These are phyloP conservation scores for Scalesia atractyloides DNA, from an alignment of 129 eudicot species.

Conservation along the genomic window DNA sequence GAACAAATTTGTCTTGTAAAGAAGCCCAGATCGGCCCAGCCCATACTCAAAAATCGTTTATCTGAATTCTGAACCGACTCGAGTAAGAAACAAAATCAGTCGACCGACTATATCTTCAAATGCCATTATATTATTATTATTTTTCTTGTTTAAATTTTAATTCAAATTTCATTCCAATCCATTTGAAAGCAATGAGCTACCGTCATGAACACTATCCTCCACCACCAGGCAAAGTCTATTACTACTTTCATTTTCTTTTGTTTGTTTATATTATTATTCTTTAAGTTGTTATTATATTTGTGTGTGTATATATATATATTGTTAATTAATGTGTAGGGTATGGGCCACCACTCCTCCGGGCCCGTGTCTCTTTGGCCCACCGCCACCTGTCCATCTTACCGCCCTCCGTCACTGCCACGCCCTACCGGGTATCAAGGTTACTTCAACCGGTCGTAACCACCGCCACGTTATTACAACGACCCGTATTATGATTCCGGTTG, in stretches of 20 bases:
- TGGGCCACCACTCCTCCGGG: slow-evolving; percentile 17
- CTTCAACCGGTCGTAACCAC: slow-evolving; percentile 23
- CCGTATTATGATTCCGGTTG: slow-evolving; percentile 20
- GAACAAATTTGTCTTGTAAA: not conserved
- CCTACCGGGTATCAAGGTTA: slow-evolving; percentile 27
- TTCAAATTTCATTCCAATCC: not conserved
- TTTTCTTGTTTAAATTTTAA: too few species aligned
- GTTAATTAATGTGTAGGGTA: not conserved
- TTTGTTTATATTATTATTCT: not conserved
- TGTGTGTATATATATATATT: too few species aligned
- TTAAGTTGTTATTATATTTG: too few species aligned
- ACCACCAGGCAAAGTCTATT: slow-evolving; percentile 17
- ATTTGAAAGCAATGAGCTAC: slow-evolving; percentile 18
- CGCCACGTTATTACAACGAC: slow-evolving; percentile 6
- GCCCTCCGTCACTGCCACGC: slow-evolving; percentile 14
- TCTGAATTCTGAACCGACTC: not conserved
- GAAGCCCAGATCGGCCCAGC: not conserved
- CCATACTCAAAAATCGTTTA: not conserved
- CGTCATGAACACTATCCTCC: slow-evolving; percentile 16
- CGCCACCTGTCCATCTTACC: slow-evolving; percentile 18
- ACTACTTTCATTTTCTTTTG: too few species aligned
- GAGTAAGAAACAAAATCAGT: slow-evolving; percentile 1
- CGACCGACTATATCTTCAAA: not conserved
- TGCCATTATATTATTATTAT: not conserved
- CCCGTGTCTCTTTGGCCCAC: slow-evolving; percentile 12